Base-by-base conservation (phyloP, 148 eudicot genomes). In the Fagopyrum esculentum region DNA sequence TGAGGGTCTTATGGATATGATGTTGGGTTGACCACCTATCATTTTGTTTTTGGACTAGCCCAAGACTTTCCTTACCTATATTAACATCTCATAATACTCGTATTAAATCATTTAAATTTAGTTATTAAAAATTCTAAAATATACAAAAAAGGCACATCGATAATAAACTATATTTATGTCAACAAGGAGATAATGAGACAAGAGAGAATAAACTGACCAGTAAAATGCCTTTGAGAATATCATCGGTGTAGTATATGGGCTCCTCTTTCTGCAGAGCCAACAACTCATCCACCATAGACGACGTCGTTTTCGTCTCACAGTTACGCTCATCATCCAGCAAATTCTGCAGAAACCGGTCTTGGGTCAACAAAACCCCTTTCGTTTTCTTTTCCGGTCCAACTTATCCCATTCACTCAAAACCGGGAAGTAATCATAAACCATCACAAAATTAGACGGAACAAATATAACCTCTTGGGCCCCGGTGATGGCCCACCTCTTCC, bases 241-340 rank as follows among this genome's bases (percentile, higher is more conserved):
- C 77, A 64, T 82, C 75, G 4, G 80, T 61, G 46, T 78, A 78
- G 30, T 78, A 73, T 1, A 75, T 40, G 9, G 83, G 86, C 40
- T 83, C 81, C 7, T 76, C 44, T 50, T 78, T 76, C 70, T 80
- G 81, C 29, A 83, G 35, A 45, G 68, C 6, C 63, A 83, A n/a
- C 79, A 83, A 43, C 45, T 75, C 86, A n/a, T 80, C 78, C 50
- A 83, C 74, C 81, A 83, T 57, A 16, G 59, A 75, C 54, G 74
- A 64, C 60, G 22, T 79, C 10, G 77, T 79, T 69, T 79, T 46
- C 0, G 1, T 59, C 51, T 73, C 76, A 26, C 75, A 46, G 15
- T 48, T 48, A 3, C 44, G 13, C 46, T 26, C 51, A 50, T 86
- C 82, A 10, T 81, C 74, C 46, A 79, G 74, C 73, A 83, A 83